Evolutionary conservation across 345 rosid species (phyloP).

Genomic region (Citrus cavaleriei): DNA sequence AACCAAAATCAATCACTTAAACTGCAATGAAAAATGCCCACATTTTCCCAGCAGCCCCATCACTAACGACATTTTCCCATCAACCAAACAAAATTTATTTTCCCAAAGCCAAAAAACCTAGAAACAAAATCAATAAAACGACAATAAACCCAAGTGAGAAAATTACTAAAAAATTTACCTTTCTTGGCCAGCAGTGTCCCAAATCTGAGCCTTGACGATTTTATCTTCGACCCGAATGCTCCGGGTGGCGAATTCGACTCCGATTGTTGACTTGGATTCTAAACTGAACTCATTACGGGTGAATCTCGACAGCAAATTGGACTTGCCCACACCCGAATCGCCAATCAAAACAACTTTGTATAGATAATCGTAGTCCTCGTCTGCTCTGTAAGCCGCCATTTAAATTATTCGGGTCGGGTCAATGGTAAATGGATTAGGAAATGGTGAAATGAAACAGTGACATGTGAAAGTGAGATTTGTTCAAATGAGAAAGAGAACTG

Average conservation of each 20-base stretch:
- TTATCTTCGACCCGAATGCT: conserved; percentile 74
- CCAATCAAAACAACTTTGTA: conserved; percentile 77
- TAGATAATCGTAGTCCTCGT: conserved; percentile 83
- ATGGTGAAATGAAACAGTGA: background rate
- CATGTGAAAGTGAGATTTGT: background rate
- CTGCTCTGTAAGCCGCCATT: conserved; percentile 73
- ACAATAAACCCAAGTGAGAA: background rate
- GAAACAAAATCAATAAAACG: background rate
- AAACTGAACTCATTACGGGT: conserved; percentile 76
- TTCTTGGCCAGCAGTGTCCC: conserved; percentile 90
- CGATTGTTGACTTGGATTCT: conserved; percentile 83
- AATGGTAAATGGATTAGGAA: background rate
- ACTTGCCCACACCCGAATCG: conserved; percentile 84
- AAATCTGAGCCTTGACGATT: conserved; percentile 83
- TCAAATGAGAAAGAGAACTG: background rate
- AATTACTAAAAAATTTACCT: conserved; percentile 29
- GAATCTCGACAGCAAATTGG: conserved; percentile 70
- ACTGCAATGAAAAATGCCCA: background rate
- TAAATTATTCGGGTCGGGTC: conserved; percentile 1
- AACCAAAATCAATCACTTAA: background rate
- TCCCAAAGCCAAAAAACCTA: background rate
- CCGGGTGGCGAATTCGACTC: conserved; percentile 83
- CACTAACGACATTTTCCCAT: background rate
- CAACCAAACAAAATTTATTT: background rate
- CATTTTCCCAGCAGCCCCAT: background rate